Evolutionary conservation across 352 stramenopile genomes (phyloP).

Genomic region (Globisporangium takayamanum): DNA sequence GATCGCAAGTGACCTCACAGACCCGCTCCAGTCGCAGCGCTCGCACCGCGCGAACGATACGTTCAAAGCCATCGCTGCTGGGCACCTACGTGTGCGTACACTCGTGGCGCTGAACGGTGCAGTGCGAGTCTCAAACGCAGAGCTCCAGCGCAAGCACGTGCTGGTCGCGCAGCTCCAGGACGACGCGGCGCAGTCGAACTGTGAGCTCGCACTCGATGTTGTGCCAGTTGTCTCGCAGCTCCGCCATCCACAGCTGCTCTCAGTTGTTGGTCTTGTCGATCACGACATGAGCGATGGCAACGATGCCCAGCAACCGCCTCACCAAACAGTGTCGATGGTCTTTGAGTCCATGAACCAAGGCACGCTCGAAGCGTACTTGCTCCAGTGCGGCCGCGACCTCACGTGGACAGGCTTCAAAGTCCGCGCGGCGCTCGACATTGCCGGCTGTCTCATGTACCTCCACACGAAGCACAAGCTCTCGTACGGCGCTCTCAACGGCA

Average conservation of each 20-base stretch:
- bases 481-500: conserved; percentile 64
- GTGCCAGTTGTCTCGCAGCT: conserved; percentile 56
- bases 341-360: conserved; percentile 68
- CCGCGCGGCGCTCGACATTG: conserved; percentile 58
- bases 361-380: conserved; percentile 55
- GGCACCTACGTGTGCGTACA: conserved; percentile 31
- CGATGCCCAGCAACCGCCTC: not conserved
- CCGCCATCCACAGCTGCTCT: conserved; percentile 60
- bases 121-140: conserved; percentile 36
- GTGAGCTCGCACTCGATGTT: conserved; percentile 48
- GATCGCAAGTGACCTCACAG: conserved; percentile 27
- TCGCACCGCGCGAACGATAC: conserved; percentile 38
- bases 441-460: conserved; percentile 66
- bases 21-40: conserved; percentile 17
- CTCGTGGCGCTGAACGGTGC: conserved; percentile 39
- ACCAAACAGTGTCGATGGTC: conserved; percentile 50
- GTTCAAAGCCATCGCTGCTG: conserved; percentile 45
- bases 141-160: conserved; percentile 40
- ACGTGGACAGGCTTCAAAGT: conserved; percentile 80
- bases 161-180: conserved; percentile 50
- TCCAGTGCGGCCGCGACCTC: conserved; percentile 24
- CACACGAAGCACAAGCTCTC: conserved; percentile 64
- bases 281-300: conserved; percentile 20
- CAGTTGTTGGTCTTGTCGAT: conserved; percentile 53
- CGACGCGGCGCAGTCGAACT: conserved; percentile 38